Percentiles rank a stretch among this genome's conserved stretches.
Evolutionary conservation across 2,329 filamentous ascomycete species (phyloP).

Genomic region (Fusarium hostae): DNA sequence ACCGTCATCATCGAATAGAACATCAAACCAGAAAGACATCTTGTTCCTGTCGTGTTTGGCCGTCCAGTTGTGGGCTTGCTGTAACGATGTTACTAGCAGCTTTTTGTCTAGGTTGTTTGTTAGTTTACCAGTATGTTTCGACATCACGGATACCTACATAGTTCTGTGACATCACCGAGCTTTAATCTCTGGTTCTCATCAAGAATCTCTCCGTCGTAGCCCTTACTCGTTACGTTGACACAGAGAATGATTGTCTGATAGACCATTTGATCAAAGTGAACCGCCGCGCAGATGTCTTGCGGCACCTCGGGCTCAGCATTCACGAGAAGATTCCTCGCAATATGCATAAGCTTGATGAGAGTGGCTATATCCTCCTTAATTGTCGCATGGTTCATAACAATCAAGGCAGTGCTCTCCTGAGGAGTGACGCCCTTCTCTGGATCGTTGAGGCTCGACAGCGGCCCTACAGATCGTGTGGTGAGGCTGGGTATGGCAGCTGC

Average conservation of each 20-base stretch:
- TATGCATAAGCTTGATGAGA: constrained; percentile 74
- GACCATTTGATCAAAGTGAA: constrained; percentile 73
- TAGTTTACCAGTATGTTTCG: not conserved
- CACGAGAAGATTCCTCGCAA: constrained; percentile 72
- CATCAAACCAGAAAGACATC: constrained; percentile 75
- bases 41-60: constrained; percentile 76
- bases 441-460: constrained; percentile 63
- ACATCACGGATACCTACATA: constrained; percentile 61
- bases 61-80: constrained; percentile 76
- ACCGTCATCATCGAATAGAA: constrained; percentile 69
- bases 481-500: constrained; percentile 69
- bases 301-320: constrained; percentile 72
- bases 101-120: constrained; percentile 66
- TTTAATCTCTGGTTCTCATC: constrained; percentile 68
- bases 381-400: constrained; percentile 69
- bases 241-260: constrained; percentile 74
- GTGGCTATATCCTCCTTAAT: constrained; percentile 72
- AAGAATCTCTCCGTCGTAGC: constrained; percentile 71
- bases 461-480: constrained; percentile 68
- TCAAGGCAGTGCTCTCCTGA: constrained; percentile 70
- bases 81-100: constrained; percentile 71
- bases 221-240: constrained; percentile 74
- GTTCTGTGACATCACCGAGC: constrained; percentile 71
- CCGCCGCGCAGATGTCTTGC: constrained; percentile 72
- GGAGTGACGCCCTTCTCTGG: constrained; percentile 68